Percentiles rank a stretch among this genome's conserved stretches.
Conservation (phyloP, 1,284 basidiomycete genomes). For the Ceratobasidium sp. region DNA sequence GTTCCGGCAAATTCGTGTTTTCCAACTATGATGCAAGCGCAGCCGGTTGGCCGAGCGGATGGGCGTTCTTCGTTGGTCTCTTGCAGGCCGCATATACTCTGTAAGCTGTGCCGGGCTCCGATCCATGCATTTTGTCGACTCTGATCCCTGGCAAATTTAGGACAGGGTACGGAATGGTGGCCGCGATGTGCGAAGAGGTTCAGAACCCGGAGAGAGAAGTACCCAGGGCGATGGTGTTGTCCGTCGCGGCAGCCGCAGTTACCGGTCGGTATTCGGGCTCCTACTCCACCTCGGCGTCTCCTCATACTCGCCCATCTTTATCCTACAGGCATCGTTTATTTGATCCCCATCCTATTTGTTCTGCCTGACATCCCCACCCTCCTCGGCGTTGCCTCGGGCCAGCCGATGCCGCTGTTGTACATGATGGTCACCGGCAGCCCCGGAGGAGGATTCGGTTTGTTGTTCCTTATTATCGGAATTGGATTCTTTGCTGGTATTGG, state of each 20-base stretch:
- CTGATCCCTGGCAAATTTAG: constrained; percentile 47
- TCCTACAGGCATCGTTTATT: constrained; percentile 49
- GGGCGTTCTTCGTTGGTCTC: constrained; percentile 56
- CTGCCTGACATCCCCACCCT: constrained; percentile 54
- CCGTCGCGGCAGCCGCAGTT: constrained; percentile 55
- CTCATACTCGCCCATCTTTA: neutral
- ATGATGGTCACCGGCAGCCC: constrained; percentile 54
- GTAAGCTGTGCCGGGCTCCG: neutral
- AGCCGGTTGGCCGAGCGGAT: constrained; percentile 52
- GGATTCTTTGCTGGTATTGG: constrained; percentile 57
- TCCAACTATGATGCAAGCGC: constrained; percentile 52
- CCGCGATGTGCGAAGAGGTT: constrained; percentile 54
- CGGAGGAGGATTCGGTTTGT: constrained; percentile 55
- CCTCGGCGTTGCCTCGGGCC: constrained; percentile 53
- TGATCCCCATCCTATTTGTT: constrained; percentile 57
- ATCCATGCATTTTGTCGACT: neutral
- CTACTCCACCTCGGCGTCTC: constrained; percentile 48
- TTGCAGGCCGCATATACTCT: constrained; percentile 53
- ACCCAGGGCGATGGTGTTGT: constrained; percentile 54
- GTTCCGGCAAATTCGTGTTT: constrained; percentile 54
- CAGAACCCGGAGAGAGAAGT: constrained; percentile 53
- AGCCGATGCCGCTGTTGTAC: constrained; percentile 57
- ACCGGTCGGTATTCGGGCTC: constrained; percentile 53
- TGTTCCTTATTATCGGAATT: constrained; percentile 57
- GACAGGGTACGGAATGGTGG: constrained; percentile 55